Evolutionary conservation across 768 basidiomycete species (phyloP).

Genomic region (Termitomyces sp.): DNA sequence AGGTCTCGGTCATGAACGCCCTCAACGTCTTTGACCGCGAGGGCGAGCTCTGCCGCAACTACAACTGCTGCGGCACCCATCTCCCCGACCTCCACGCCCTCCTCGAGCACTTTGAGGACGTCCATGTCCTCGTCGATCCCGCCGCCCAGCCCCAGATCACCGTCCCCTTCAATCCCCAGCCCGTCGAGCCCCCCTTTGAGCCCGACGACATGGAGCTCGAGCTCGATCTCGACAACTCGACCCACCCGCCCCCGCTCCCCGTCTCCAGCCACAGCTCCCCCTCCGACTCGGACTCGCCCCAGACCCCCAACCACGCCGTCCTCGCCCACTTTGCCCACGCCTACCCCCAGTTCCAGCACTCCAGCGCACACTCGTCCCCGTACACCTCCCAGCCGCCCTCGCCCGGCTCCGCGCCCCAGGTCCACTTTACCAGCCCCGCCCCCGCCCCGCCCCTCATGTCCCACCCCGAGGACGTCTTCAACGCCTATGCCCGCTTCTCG

Average conservation of each 20-base stretch:
- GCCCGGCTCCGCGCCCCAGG: slow-evolving; percentile 36
- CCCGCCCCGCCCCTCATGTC: slow-evolving; percentile 21
- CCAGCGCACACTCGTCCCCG: slow-evolving; percentile 24
- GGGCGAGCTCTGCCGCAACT: slow-evolving; percentile 80
- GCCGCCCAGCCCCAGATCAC: slow-evolving; percentile 32
- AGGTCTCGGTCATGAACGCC: slow-evolving; percentile 57
- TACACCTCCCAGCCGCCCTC: slow-evolving; percentile 40
- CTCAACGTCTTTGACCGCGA: slow-evolving; percentile 62
- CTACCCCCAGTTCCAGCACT: slow-evolving; percentile 22
- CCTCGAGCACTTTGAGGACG: slow-evolving; percentile 88
- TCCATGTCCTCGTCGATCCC: slow-evolving; percentile 68
- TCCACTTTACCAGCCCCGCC: slow-evolving; percentile 9
- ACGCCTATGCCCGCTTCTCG: slow-evolving; percentile 59
- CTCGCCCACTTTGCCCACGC: slow-evolving; percentile 19
- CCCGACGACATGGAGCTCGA: slow-evolving; percentile 83
- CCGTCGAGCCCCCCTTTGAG: slow-evolving; percentile 31
- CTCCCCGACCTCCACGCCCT: slow-evolving; percentile 74
- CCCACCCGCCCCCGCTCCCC: slow-evolving; percentile 21
- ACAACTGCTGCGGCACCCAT: slow-evolving; percentile 80
- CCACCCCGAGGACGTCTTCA: slow-evolving; percentile 54
- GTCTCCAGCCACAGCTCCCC: slow-evolving; percentile 30
- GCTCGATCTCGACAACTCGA: slow-evolving; percentile 42
- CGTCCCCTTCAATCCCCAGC: slow-evolving; percentile 40
- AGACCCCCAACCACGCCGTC: slow-evolving; percentile 38
- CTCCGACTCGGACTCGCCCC: slow-evolving; percentile 40